Percentiles rank a stretch among this genome's conserved stretches.
These are phyloP conservation scores for Trichoderma atrobrunneum DNA, from an alignment of 2,329 filamentous ascomycete genomes.

Conservation along the genomic window DNA sequence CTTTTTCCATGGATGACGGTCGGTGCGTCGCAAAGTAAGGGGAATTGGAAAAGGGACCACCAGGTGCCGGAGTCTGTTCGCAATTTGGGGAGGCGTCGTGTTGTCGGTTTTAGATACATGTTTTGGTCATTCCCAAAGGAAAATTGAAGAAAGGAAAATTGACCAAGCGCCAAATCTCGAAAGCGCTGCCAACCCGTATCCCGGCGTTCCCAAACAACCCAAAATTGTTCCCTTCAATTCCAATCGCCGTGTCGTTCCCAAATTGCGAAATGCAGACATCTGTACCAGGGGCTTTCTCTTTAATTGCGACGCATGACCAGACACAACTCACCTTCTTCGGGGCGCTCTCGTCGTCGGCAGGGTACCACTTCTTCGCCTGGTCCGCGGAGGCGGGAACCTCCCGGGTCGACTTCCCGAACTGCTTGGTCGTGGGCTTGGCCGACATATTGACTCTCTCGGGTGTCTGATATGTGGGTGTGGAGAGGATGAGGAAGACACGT, in stretches of 20 bases:
- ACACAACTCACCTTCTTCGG: slow-evolving; percentile 87
- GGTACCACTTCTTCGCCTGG: slow-evolving; percentile 99
- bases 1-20: neutral
- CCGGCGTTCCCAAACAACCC: slow-evolving; percentile 2
- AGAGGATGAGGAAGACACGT: slow-evolving; percentile 37
- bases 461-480: slow-evolving; percentile 37
- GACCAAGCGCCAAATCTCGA: slow-evolving; percentile 2
- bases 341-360: slow-evolving; percentile 84
- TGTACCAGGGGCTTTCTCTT: slow-evolving; percentile 2
- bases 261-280: slow-evolving; percentile 11
- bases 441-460: slow-evolving; percentile 61
- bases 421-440: slow-evolving; percentile 78
- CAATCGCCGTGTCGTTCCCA: slow-evolving; percentile 11
- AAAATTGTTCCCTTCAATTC: neutral
- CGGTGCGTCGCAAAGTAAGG: neutral
- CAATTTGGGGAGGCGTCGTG: slow-evolving; percentile 2
- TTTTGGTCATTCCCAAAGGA: neutral
- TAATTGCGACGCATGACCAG: slow-evolving; percentile 23
- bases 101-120: slow-evolving; percentile 5
- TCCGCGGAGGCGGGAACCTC: slow-evolving; percentile 80
- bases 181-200: neutral
- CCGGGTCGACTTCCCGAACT: slow-evolving; percentile 96
- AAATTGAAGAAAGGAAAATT: neutral
- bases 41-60: neutral
- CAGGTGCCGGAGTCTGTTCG: slow-evolving; percentile 4